phyloP scores from a whole-genome alignment of 2,329 filamentous ascomycete species.

The Escovopsis sp. region DNA sequence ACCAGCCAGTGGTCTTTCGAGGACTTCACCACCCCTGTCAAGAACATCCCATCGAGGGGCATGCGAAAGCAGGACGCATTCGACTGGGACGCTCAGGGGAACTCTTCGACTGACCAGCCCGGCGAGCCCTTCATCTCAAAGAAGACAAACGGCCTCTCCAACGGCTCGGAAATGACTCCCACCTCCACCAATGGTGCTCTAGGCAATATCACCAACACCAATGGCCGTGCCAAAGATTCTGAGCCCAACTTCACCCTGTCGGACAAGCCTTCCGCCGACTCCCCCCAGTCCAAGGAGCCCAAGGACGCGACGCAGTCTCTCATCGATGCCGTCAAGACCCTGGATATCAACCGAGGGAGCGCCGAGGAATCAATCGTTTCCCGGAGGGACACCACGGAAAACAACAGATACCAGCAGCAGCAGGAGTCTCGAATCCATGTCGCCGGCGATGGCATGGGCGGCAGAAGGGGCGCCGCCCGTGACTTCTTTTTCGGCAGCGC shows the following conservation, averaged over 20 bases:
- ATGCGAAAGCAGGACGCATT: conserved; percentile 45
- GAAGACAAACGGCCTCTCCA: conserved; percentile 20
- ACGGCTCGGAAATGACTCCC: too few relatives aligned
- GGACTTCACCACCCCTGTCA: conserved; percentile 74
- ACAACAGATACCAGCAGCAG: conserved; percentile 4
- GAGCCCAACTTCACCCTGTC: conserved; percentile 62
- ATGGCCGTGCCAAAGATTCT: conserved; percentile 63
- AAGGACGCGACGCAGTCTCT: conserved; percentile 39
- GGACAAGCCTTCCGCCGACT: conserved; percentile 46
- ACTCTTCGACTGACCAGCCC: conserved; percentile 18
- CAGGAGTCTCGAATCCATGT: conserved; percentile 23
- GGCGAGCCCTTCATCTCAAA: conserved; percentile 30
- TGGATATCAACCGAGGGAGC: conserved; percentile 48
- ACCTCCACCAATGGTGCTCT: conserved; percentile 26
- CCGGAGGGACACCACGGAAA: conserved; percentile 22
- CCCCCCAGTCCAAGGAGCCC: conserved; percentile 20
- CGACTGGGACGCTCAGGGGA: conserved; percentile 58
- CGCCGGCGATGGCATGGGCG: conserved; percentile 51
- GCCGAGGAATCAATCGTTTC: conserved; percentile 38
- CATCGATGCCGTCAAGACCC: conserved; percentile 57
- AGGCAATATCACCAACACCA: conserved; percentile 56
- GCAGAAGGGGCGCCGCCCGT: conserved; percentile 35
- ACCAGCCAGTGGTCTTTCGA: conserved; percentile 73
- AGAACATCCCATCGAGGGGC: conserved; percentile 45
- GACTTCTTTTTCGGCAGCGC: conserved; percentile 45